phyloP scores from a whole-genome alignment of 345 rosid genomes.

The Mercurialis annua region DNA sequence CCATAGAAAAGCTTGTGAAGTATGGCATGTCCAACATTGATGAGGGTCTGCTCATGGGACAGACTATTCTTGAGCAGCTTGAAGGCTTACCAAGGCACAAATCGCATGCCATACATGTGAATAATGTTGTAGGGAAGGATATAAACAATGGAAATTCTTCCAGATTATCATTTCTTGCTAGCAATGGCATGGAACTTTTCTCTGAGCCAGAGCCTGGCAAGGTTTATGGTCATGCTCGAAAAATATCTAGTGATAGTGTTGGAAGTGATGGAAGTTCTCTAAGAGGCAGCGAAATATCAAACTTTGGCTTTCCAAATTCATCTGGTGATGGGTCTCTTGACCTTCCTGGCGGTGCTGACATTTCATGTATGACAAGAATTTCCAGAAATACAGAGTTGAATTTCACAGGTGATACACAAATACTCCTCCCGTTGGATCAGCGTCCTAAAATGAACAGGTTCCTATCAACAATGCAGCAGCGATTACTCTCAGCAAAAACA shows the following conservation, averaged over 20 bases:
- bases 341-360: conserved; percentile 49
- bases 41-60: conserved; percentile 92
- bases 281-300: conserved; percentile 64
- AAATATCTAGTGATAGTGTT: conserved; percentile 68
- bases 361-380: conserved; percentile 37
- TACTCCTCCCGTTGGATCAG: conserved; percentile 78
- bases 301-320: conserved; percentile 55
- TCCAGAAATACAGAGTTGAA: conserved; percentile 39
- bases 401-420: conserved; percentile 49
- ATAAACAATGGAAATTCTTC: conserved; percentile 56
- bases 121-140: conserved; percentile 41
- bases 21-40: conserved; percentile 91
- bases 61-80: conserved; percentile 87
- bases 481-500: conserved; percentile 79
- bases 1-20: conserved; percentile 80
- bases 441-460: conserved; percentile 75
- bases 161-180: conserved; percentile 39
- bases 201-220: conserved; percentile 57
- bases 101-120: conserved; percentile 46
- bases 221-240: conserved; percentile 53
- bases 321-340: conserved; percentile 57
- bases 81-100: conserved; percentile 79
- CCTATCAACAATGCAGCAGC: conserved; percentile 65
- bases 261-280: conserved; percentile 62
- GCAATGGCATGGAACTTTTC: conserved; percentile 56